Evolutionary conservation across 768 basidiomycete species (phyloP), one percentile per base, ranked within the genome.

Genomic region (Naganishia friedmannii): DNA sequence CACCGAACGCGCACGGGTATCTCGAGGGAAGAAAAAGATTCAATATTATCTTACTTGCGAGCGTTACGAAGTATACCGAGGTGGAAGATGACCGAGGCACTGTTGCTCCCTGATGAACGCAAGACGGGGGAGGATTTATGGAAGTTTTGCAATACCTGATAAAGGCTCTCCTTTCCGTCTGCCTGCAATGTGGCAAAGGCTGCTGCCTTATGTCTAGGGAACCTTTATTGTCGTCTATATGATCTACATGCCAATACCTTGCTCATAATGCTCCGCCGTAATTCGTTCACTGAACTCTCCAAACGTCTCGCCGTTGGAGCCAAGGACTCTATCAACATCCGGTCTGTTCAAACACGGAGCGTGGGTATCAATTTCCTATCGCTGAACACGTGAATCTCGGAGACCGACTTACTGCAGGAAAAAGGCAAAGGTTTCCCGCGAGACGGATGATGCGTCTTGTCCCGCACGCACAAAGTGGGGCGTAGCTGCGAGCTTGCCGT

Each of bases 381-480:
- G 4, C 26, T 4, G 4, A 19, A 3, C 48, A n/a, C 21, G 10
- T n/a, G 28, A 13, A 10, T 28, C 28, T 3, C 19, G 10, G 3
- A 28, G 1, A 58, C 17, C 42, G 60, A 78, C 79, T 54, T 73
- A 82, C 79, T 84, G 83, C 34, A 84, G 68, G 75, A 84, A 84
- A 65, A 83, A 82, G 0, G 83, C 83, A 67, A 84, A 80, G 0
- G 96, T 97, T 80, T 98, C 93, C 65, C 95, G 84, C 5, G 86
- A 87, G 29, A 93, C 85, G 29, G 83, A 82, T 65, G 80, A 31
- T 55, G 13, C 67, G 45, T 82, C 83, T 3, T 80, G 80, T 7
- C 88, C 91, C 6, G 92, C 88, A 71, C 88, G 87, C 53, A 98
- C 95, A 73, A 91, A 96, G 74, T 98, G 95, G 15, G 95, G 95